phyloP scores from a whole-genome alignment of 106 monocot species.

The Gastrodia elata region DNA sequence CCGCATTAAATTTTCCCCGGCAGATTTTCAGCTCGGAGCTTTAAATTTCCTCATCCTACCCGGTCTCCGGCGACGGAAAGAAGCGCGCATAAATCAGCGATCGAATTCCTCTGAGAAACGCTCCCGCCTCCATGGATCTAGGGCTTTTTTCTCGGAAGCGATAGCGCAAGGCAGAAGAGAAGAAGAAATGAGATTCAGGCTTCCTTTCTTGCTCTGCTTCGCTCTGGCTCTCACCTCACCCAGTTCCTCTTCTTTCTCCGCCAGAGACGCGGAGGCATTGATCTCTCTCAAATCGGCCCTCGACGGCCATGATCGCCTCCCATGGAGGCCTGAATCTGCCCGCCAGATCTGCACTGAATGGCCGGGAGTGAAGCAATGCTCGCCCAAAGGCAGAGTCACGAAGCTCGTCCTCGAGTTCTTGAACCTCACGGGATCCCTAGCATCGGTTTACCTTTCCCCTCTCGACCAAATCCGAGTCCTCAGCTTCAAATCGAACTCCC shows the following conservation, averaged over 20 bases:
- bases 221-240: neutral
- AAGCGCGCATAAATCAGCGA: neutral
- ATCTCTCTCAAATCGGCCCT: conserved; percentile 45
- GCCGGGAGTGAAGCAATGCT: conserved; percentile 63
- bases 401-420: conserved; percentile 81
- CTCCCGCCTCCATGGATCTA: neutral
- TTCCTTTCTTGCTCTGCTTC: neutral
- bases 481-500: conserved; percentile 74
- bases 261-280: conserved; percentile 50
- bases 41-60: conserved; percentile 6
- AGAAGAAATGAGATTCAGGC: neutral
- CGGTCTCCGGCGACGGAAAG: neutral
- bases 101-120: neutral
- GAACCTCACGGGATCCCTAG: conserved; percentile 62
- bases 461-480: conserved; percentile 85
- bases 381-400: conserved; percentile 36
- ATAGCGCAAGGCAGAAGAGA: neutral
- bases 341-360: conserved; percentile 42
- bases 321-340: conserved; percentile 26
- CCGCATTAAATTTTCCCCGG: conserved; percentile 4
- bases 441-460: conserved; percentile 17
- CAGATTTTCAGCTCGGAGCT: neutral
- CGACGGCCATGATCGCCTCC: conserved; percentile 38
- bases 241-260: neutral
- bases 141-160: neutral